These are phyloP conservation scores for Solanum chaucha DNA, from an alignment of 257 asterid genomes.

Conservation along the genomic window DNA sequence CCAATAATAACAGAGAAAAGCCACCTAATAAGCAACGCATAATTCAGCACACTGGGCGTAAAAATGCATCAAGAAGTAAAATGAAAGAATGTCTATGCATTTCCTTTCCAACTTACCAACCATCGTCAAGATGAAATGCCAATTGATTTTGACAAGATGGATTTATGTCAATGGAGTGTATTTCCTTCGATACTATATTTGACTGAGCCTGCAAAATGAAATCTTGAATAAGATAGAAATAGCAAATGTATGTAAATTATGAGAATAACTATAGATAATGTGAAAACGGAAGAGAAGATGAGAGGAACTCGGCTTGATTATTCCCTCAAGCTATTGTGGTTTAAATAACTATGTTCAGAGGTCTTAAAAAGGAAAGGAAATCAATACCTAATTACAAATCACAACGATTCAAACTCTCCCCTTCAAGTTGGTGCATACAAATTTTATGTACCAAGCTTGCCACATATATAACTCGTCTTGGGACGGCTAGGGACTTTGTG, in stretches of 20 bases:
- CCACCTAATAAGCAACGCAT: not conserved
- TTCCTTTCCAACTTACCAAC: constrained; percentile 57
- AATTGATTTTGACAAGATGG: constrained; percentile 85
- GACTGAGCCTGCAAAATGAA: constrained; percentile 68
- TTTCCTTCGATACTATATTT: constrained; percentile 62
- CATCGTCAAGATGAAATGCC: constrained; percentile 98
- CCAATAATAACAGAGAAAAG: not conserved
- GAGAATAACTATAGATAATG: not conserved
- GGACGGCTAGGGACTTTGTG: not conserved
- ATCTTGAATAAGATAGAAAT: not conserved
- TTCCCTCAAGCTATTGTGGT: not conserved
- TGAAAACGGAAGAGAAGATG: not conserved
- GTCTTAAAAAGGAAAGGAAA: not conserved
- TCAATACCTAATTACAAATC: not conserved
- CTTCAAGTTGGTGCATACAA: not conserved
- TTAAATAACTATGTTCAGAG: not conserved
- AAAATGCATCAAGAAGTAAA: not conserved
- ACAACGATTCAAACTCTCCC: not conserved
- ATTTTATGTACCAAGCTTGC: not conserved
- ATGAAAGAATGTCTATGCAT: not conserved
- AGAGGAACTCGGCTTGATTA: not conserved
- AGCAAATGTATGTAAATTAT: not conserved
- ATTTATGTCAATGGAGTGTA: constrained; percentile 75
- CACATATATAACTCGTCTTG: not conserved
- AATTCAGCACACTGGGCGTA: not conserved